A percentile compares a stretch with the other conserved stretches of the same genome.
phyloP scores from a whole-genome alignment of 1,284 basidiomycete species.

The Rhodotorula sp. region DNA sequence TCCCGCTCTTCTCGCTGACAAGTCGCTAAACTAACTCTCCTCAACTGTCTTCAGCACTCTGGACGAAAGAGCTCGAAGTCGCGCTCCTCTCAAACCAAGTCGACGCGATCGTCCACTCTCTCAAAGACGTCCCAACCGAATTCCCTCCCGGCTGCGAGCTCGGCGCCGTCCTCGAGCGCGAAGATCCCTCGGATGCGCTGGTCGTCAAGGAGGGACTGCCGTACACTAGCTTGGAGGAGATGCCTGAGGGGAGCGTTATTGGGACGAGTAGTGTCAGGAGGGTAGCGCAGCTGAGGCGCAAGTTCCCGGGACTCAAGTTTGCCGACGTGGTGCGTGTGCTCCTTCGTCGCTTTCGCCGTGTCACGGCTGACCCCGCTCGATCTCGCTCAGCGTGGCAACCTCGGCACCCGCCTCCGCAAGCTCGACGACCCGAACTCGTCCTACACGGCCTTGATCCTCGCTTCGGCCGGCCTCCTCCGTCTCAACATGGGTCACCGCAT shows the following conservation, averaged over 20 bases:
- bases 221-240: conserved; percentile 75
- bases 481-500: conserved; percentile 66
- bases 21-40: not conserved
- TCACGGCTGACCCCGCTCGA: not conserved
- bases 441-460: conserved; percentile 87
- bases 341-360: not conserved
- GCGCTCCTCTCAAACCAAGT: conserved; percentile 69
- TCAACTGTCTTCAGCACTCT: conserved; percentile 66
- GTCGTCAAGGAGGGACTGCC: conserved; percentile 73
- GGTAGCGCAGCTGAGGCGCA: conserved; percentile 82
- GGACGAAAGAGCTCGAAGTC: conserved; percentile 93
- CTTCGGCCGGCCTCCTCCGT: conserved; percentile 88
- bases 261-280: conserved; percentile 92
- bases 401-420: conserved; percentile 77
- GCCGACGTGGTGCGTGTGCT: conserved; percentile 70
- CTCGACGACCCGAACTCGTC: conserved; percentile 81
- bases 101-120: conserved; percentile 89
- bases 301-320: conserved; percentile 77
- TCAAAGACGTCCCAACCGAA: conserved; percentile 89
- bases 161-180: conserved; percentile 79
- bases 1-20: conserved; percentile 46
- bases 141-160: conserved; percentile 77
- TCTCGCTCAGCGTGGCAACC: conserved; percentile 54
- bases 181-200: conserved; percentile 84
- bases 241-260: conserved; percentile 84